Evolutionary conservation across 2,329 filamentous ascomycete species (phyloP).

Genomic region (Sporothrix euskadiensis): DNA sequence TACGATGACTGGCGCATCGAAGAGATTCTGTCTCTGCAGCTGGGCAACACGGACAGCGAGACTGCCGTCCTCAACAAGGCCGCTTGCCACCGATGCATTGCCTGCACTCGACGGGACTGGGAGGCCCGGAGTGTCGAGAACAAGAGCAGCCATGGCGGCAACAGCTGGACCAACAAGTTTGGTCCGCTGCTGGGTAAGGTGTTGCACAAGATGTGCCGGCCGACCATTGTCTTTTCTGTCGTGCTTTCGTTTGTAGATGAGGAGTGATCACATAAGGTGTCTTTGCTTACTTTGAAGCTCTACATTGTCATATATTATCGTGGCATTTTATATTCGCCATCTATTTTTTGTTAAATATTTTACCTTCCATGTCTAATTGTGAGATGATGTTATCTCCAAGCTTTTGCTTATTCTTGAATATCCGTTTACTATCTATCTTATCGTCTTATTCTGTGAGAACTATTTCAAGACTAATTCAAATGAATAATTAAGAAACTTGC

Average conservation of each 20-base stretch:
- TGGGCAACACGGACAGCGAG: neutral
- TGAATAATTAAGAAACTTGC: too few relatives aligned
- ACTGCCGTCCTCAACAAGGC: conserved; percentile 29
- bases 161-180: conserved; percentile 22
- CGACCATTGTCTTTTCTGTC: conserved; percentile 30
- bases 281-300: neutral
- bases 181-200: conserved; percentile 20
- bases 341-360: neutral
- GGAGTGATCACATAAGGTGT: neutral
- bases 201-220: conserved; percentile 28
- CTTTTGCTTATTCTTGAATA: neutral
- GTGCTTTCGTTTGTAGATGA: conserved; percentile 25
- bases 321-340: neutral
- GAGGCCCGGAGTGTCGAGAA: conserved; percentile 12
- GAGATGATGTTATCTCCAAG: neutral
- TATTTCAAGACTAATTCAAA: neutral
- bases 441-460: neutral
- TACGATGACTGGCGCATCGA: conserved; percentile 32
- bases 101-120: conserved; percentile 29
- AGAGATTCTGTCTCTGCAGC: conserved; percentile 31
- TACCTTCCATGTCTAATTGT: neutral
- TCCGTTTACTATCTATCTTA: neutral
- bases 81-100: conserved; percentile 29
- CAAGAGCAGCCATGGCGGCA: neutral
- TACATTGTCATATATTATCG: neutral